Conservation (phyloP, 345 rosid species). For the Aethionema arabicum region DNA sequence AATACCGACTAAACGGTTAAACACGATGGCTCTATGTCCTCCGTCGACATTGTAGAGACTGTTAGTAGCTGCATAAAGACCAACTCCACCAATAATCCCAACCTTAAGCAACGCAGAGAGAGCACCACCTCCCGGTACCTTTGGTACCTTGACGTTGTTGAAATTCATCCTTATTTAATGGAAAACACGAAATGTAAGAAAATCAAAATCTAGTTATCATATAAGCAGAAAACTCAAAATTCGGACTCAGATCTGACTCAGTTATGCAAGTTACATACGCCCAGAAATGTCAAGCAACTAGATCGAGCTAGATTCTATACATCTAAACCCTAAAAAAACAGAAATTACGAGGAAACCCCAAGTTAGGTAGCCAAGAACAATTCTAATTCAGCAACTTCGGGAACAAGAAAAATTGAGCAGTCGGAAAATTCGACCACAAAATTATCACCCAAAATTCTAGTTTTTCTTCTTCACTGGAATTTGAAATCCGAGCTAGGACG, state of each 20-base stretch:
- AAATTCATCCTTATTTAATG: slow-evolving; percentile 39
- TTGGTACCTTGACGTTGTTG: slow-evolving; percentile 76
- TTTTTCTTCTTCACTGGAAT: background rate
- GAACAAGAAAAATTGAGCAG: background rate
- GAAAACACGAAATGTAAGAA: background rate
- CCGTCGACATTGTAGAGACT: slow-evolving; percentile 42
- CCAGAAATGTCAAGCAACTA: background rate
- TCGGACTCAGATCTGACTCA: slow-evolving; percentile 8
- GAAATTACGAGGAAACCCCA: background rate
- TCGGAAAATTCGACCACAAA: slow-evolving; percentile 4
- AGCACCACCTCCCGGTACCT: slow-evolving; percentile 74
- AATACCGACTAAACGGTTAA: slow-evolving; percentile 37
- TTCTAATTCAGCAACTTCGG: background rate
- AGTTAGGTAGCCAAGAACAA: background rate
- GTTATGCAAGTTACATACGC: background rate
- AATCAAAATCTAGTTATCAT: background rate
- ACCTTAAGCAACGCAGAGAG: slow-evolving; percentile 60
- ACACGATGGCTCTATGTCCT: slow-evolving; percentile 41
- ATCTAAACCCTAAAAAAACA: background rate
- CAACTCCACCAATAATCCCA: slow-evolving; percentile 69
- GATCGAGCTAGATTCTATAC: slow-evolving; percentile 4
- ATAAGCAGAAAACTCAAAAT: background rate
- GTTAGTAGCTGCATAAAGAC: slow-evolving; percentile 56
- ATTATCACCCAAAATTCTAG: background rate
- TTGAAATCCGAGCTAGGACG: background rate